phyloP scores from a whole-genome alignment of 2,329 filamentous ascomycete genomes.

The Colletotrichum trifolii region DNA sequence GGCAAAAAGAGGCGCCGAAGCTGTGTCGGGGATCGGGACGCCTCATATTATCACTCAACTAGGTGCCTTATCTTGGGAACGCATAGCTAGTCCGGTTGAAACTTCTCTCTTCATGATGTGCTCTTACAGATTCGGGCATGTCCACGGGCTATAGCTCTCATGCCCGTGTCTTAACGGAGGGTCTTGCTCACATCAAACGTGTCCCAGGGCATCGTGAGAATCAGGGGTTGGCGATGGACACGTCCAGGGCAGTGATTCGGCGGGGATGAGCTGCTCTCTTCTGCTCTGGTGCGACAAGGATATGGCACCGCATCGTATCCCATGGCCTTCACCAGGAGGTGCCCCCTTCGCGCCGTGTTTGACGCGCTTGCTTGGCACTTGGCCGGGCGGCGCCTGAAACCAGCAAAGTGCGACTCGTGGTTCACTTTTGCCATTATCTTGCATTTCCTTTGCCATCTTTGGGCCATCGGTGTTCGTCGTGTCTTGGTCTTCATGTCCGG shows the following conservation, averaged over 20 bases:
- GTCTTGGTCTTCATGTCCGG: neutral
- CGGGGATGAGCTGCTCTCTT: neutral
- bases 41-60: slow-evolving; percentile 15
- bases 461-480: neutral
- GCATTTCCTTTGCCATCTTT: neutral
- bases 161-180: slow-evolving; percentile 3
- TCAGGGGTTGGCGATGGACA: slow-evolving; percentile 10
- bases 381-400: slow-evolving; percentile 30
- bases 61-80: too few species aligned
- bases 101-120: too few species aligned
- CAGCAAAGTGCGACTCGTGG: slow-evolving; percentile 9
- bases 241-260: neutral
- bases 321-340: too few species aligned
- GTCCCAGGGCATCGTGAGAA: slow-evolving; percentile 5
- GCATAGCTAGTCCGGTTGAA: too few species aligned
- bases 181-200: slow-evolving; percentile 29
- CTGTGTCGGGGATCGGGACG: neutral
- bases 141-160: neutral
- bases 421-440: neutral
- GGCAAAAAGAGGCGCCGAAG: neutral
- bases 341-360: slow-evolving; percentile 26
- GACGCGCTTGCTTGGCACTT: slow-evolving; percentile 32
- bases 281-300: slow-evolving; percentile 17
- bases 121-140: too few species aligned
- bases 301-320: too few species aligned